Conservation (phyloP, 1,139 yeast species). For the Hanseniaspora sp. region DNA sequence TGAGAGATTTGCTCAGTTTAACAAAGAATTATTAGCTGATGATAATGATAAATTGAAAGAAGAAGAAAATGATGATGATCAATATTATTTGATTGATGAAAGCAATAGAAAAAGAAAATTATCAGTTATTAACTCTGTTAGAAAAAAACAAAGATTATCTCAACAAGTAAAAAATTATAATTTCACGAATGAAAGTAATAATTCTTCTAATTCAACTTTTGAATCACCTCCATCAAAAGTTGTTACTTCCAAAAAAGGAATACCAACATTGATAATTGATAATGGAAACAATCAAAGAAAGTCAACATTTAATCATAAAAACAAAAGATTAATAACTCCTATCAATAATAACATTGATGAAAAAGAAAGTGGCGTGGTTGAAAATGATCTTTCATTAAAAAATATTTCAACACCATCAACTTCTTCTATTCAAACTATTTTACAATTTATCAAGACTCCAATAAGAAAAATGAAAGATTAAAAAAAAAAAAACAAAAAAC, state of each 20-base stretch:
- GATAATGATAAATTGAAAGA: not conserved
- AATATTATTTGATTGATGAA: not conserved
- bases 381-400: too few species aligned
- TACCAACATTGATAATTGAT: slow-evolving; percentile 1
- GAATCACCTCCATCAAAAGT: slow-evolving; percentile 6
- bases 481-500: not conserved
- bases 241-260: not conserved
- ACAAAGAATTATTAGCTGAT: not conserved
- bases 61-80: not conserved
- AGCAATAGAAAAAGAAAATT: slow-evolving; percentile 1
- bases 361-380: not conserved
- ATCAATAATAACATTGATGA: not conserved
- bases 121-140: not conserved
- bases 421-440: not conserved
- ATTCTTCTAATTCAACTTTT: slow-evolving; percentile 11
- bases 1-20: not conserved
- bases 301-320: slow-evolving; percentile 12
- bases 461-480: slow-evolving; percentile 1
- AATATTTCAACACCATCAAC: not conserved
- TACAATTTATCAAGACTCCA: not conserved
- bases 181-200: not conserved
- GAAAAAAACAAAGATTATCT: not conserved
- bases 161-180: not conserved
- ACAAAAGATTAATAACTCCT: slow-evolving; percentile 7
- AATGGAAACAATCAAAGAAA: slow-evolving; percentile 11